These are phyloP conservation scores for Globisporangium nunn DNA, from an alignment of 352 stramenopile species.

Conservation along the genomic window DNA sequence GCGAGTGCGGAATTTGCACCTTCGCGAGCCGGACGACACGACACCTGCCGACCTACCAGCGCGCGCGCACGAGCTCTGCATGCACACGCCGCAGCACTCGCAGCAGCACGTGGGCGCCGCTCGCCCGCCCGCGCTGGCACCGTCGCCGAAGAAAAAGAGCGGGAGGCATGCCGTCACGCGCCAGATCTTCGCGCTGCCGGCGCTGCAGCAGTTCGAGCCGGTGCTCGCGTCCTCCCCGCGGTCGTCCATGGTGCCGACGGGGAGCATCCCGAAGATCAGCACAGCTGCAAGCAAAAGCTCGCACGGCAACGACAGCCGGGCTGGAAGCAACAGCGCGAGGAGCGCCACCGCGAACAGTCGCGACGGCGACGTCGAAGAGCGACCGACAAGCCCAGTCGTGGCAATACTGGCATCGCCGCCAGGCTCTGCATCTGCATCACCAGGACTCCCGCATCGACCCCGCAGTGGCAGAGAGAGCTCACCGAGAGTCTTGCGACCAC, in stretches of 20 bases:
- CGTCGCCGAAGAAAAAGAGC: slow-evolving; percentile 34
- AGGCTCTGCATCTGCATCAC: background rate
- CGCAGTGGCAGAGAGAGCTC: slow-evolving; percentile 18
- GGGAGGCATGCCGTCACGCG: slow-evolving; percentile 21
- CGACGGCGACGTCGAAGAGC: background rate
- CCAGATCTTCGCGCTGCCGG: slow-evolving; percentile 44
- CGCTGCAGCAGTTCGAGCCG: slow-evolving; percentile 59
- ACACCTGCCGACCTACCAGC: too few species aligned
- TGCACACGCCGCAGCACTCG: background rate
- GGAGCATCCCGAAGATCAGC: slow-evolving; percentile 11
- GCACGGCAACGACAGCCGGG: background rate
- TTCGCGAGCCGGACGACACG: too few species aligned
- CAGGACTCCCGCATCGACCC: slow-evolving; percentile 3
- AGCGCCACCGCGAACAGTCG: background rate
- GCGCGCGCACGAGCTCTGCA: too few species aligned
- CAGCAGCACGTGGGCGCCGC: background rate
- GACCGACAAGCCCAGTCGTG: background rate
- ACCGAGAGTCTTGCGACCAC: slow-evolving; percentile 21
- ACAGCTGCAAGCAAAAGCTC: slow-evolving; percentile 1
- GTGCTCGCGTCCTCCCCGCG: slow-evolving; percentile 34
- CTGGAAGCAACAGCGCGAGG: background rate
- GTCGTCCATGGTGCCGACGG: slow-evolving; percentile 19
- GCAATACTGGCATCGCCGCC: background rate
- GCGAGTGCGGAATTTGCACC: too few species aligned
- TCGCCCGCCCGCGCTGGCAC: background rate